These are phyloP conservation scores for Solanum dulcamara DNA, from an alignment of 257 asterid genomes.

Conservation along the genomic window DNA sequence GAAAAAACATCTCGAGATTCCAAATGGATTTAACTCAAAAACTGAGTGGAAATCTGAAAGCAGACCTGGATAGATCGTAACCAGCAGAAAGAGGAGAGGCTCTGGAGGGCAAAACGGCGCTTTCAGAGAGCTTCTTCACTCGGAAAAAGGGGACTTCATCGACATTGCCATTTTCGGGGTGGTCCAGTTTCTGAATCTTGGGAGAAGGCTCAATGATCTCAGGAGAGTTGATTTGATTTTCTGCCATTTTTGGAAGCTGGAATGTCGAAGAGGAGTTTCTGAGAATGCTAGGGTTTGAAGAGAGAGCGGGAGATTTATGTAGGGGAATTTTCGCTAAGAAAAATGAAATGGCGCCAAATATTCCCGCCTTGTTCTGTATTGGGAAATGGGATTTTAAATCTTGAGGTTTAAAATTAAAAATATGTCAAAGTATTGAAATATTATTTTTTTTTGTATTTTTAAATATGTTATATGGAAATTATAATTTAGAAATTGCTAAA, in stretches of 20 bases:
- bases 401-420: no score
- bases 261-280: background rate
- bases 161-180: background rate
- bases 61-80: conserved; percentile 31
- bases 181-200: background rate
- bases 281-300: background rate
- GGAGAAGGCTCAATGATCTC: background rate
- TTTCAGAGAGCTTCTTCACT: conserved; percentile 36
- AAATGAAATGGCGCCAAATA: background rate
- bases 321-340: background rate
- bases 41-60: background rate
- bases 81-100: conserved; percentile 24
- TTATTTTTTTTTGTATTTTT: no score
- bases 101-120: conserved; percentile 25
- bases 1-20: background rate
- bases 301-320: background rate
- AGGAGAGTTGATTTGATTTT: background rate
- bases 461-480: no score
- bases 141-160: conserved; percentile 6
- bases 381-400: background rate
- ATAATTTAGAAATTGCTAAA: no score
- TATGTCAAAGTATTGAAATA: no score
- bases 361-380: background rate
- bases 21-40: background rate
- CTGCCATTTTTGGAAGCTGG: background rate